A percentile compares a stretch with the other conserved stretches of the same genome.
Conservation (phyloP, 257 asterid species). For the Solanum pinnatisectum region DNA sequence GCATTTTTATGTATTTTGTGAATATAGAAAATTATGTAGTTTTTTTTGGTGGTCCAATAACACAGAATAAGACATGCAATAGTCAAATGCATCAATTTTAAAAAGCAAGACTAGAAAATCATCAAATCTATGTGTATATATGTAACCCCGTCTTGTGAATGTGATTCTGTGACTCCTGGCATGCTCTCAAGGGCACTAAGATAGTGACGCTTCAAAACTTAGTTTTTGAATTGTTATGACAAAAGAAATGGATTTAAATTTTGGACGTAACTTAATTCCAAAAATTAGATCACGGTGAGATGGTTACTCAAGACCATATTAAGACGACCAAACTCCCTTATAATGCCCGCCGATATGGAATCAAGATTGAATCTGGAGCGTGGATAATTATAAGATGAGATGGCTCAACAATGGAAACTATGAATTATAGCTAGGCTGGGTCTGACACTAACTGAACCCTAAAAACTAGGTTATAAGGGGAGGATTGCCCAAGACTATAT, state of each 20-base stretch:
- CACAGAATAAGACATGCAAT: not conserved
- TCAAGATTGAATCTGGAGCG: fast-evolving
- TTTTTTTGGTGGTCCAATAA: not conserved
- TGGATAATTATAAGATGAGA: not conserved
- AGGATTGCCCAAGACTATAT: not conserved
- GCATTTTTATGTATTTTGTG: not conserved
- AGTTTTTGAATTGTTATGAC: not conserved
- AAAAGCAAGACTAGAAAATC: not conserved
- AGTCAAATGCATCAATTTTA: not conserved
- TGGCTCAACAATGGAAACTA: not conserved
- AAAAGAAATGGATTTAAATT: not conserved
- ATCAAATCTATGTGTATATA: not conserved
- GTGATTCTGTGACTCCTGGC: not conserved
- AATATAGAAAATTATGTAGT: not conserved
- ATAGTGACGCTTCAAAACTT: not conserved
- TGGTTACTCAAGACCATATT: not conserved
- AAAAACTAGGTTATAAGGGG: not conserved
- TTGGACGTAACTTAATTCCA: not conserved
- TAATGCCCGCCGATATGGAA: not conserved
- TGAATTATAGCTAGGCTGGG: not conserved
- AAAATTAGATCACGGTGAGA: not conserved
- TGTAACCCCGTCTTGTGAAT: not conserved
- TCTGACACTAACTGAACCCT: not conserved
- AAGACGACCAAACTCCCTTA: not conserved
- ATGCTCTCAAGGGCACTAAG: not conserved